Base-by-base conservation (phyloP, 768 basidiomycete species). In the Lactarius akahatsu region DNA sequence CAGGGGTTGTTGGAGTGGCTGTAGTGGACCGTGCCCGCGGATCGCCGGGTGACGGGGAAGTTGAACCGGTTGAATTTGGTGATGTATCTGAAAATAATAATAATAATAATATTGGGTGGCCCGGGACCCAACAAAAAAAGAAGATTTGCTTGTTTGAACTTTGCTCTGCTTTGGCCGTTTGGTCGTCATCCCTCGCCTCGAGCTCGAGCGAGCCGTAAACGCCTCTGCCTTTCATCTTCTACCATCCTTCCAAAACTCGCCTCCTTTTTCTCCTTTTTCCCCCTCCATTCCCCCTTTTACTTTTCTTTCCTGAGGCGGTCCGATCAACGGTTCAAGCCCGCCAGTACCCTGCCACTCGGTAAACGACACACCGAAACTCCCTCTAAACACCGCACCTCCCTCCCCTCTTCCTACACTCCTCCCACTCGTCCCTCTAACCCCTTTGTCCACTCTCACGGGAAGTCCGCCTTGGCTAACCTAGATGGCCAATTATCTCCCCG, bases 401-500 rank as follows among this genome's bases (percentile, higher is more conserved):
- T 50, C 16, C 57, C 36, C 28, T 30, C 26, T n/a, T 38, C n/a
- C 15, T 41, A 36, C 54, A 58, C 30, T 41, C 11, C 20, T 28
- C 23, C 52, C 50, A 18, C 32, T 11, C 15, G 26, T n/a, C 30
- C 26, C 26, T 26, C 26, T 59, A n/a, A 11, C 57, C 18, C 28
- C 43, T 28, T 23, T 40, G 20, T 30, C 26, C 13, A 38, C 66
- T 20, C 34, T 15, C 50, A 6, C 26, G 18, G 50, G 9, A 9
- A 23, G 47, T 23, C 38, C 20, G 60, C 26, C 36, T 62, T n/a
- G 20, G 61, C 40, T 11, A 56, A 13, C 16, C 8, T 47, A 47
- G 77, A 88, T 88, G 87, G 80, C 88, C 60, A 83, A 83, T 77
- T 89, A 88, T 71, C 82, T 89, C 30, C 89, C 90, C 58, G 84